A percentile compares a stretch with the other conserved stretches of the same genome.
Evolutionary conservation across 2,329 filamentous ascomycete genomes (phyloP).

Genomic region (Emmonsiellopsis sp.): DNA sequence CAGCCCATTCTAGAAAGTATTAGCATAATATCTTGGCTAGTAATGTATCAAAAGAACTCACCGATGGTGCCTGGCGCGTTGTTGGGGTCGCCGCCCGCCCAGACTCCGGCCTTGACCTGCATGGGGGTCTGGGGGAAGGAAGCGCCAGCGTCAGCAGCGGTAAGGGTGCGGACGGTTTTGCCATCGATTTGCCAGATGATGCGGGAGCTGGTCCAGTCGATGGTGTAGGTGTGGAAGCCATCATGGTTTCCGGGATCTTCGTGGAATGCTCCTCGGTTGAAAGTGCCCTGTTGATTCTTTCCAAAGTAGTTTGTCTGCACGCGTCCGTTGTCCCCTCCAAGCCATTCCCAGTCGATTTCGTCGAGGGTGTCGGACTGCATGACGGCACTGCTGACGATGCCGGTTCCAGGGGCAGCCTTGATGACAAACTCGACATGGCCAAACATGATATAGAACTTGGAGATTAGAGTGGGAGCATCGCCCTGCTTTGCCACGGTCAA

Average conservation of each 20-base stretch:
- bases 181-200: constrained; percentile 83
- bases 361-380: constrained; percentile 86
- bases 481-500: constrained; percentile 73
- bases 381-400: constrained; percentile 88
- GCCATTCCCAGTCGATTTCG: constrained; percentile 96
- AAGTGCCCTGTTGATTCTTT: constrained; percentile 76
- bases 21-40: constrained; percentile 1
- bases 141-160: constrained; percentile 56
- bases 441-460: constrained; percentile 99
- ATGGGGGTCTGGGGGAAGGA: constrained; percentile 95
- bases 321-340: constrained; percentile 64
- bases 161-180: constrained; percentile 66
- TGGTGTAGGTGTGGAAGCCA: constrained; percentile 72
- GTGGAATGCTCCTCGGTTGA: constrained; percentile 81
- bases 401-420: constrained; percentile 77
- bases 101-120: constrained; percentile 85
- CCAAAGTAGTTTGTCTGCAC: constrained; percentile 98
- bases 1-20: constrained; percentile 58
- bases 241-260: constrained; percentile 58
- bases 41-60: constrained; percentile 22
- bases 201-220: constrained; percentile 83
- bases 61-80: constrained; percentile 73
- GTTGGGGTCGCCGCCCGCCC: constrained; percentile 78
- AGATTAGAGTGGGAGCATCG: constrained; percentile 76
- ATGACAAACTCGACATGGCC: constrained; percentile 78